Evolutionary conservation across 257 asterid species (phyloP), one percentile per base, ranked within the genome.

Genomic region (Solanum verrucosum): DNA sequence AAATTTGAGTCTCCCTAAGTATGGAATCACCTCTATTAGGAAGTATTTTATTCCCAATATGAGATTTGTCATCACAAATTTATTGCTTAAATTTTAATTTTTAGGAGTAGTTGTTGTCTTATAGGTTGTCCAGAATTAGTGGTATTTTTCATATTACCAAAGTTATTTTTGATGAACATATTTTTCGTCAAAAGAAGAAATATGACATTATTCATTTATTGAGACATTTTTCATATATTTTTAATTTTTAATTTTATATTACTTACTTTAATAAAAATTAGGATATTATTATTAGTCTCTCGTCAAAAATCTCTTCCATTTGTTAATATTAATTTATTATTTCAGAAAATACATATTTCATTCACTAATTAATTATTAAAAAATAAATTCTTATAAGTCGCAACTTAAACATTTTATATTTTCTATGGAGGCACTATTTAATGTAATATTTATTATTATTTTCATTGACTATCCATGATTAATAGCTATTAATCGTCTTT

Each of bases 21-120:
- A 56, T 1, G 1, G 0, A 56, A 56, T 56, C 10, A 20, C 4
- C 2, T 56, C 10, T 56, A 2, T 2, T 56, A 3, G 0, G 4
- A 56, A 1, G 65, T 56, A 56, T 18, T 56, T 56, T 56, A 56
- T 56, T 0, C 1, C 10, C 4, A 6, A 56, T 56, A 18, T 7
- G n/a, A 56, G 1, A 56, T 20, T 56, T 56, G 6, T 56, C 65
- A 18, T 56, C 1, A 10, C 9, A 0, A 56, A 18, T 56, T 18
- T 56, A 56, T 56, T 18, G 65, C n/a, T 56, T 56, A 56, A 56
- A 1, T 25, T 78, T 44, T 78, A 42, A 59, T 21, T 59, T 59
- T 59, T 78, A 40, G 65, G 65, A 15, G 25, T 15, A 44, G 2
- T 25, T 79, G 67, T 78, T 79, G 84, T 42, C 84, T 42, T 77